Evolutionary conservation across 495 filamentous ascomycete genomes (phyloP), one percentile per base, ranked within the genome.

Genomic region (Lophiostoma macrostomum): DNA sequence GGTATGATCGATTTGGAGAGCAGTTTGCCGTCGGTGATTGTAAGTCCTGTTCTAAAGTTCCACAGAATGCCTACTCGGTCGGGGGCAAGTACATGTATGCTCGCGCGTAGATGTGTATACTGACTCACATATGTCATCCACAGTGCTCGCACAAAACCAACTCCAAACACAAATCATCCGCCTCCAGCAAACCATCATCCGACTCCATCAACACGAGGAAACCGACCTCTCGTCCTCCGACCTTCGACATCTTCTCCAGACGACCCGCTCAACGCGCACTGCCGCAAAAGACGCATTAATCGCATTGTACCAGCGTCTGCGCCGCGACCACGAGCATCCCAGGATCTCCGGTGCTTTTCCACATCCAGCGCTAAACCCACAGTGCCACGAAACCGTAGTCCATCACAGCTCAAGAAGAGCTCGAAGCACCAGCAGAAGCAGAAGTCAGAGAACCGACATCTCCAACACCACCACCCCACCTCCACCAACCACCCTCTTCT

Each of bases 101-200:
- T n/a, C n/a, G n/a, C n/a, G n/a, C n/a, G n/a, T n/a, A n/a, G n/a
- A n/a, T n/a, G n/a, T 42, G 13, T 14, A 14, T 41, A 14, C 45
- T 43, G 22, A 30, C 22, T 1, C n/a, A 24, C 20, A 38, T 27
- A 24, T 5, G 6, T 27, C 24, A 40, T 40, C 10, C 19, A 16
- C 34, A 55, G 57, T 61, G n/a, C 28, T 56, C 5, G 27, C 58
- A 16, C 58, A 56, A 36, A 56, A 51, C 32, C 51, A 61, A 42
- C 52, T 61, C 1, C 58, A 61, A 52, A 29, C 24, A 18, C 51
- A 56, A 47, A 56, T 56, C 1, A 61, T 61, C 39, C 10, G 28
- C 3, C 23, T 56, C 8, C 58, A 61, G 23, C 51, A 61, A 42
- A 41, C 51, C 16, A 36, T 61, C 23, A 46, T 61, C 25, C 23